Evolutionary conservation across 352 stramenopile genomes (phyloP), one percentile per base, ranked within the genome.

Genomic region (Hyaloperonospora arabidopsidis): DNA sequence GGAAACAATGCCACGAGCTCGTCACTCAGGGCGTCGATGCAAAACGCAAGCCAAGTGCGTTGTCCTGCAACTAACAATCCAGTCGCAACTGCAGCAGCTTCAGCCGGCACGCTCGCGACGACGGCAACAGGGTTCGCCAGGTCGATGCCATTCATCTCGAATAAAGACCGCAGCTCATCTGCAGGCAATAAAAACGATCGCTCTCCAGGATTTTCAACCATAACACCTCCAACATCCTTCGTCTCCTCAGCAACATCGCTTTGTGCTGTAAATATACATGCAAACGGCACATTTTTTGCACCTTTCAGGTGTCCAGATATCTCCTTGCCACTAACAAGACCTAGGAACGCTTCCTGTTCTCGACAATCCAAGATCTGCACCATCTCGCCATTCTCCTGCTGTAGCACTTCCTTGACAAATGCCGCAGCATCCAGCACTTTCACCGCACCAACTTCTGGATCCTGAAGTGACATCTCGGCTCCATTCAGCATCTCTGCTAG

Each of bases 41-140:
- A 82, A 34, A 86, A 67, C 44, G 68, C 52, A 17, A 84, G 57
- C 17, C 43, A 62, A 5, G 54, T 35, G 25, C 70, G 51, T n/a
- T 66, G 59, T 10, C 76, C 74, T 11, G 62, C 67, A 25, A 86
- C 51, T 17, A 83, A 44, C 22, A 86, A 50, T 0, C 63, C 69
- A 54, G 70, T 87, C 6, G 82, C 82, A 29, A 89, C 76, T 2
- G 74, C 61, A 44, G 82, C 79, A 25, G 72, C 79, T 64, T 90
- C 74, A 7, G 64, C 54, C 4, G 59, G 61, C 25, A 68, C 58
- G n/a, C 66, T 70, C 1, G 59, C 71, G 5, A 88, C 49, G 14
- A 89, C 74, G 6, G 69, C 64, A 22, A 84, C 62, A 10, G 63
- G 60, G 7, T 44, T 52, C 10, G 70, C 54, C 14, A 78, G 57